phyloP scores from a whole-genome alignment of 192 early-diverging fungal species.

The Umbelopsis sp. region DNA sequence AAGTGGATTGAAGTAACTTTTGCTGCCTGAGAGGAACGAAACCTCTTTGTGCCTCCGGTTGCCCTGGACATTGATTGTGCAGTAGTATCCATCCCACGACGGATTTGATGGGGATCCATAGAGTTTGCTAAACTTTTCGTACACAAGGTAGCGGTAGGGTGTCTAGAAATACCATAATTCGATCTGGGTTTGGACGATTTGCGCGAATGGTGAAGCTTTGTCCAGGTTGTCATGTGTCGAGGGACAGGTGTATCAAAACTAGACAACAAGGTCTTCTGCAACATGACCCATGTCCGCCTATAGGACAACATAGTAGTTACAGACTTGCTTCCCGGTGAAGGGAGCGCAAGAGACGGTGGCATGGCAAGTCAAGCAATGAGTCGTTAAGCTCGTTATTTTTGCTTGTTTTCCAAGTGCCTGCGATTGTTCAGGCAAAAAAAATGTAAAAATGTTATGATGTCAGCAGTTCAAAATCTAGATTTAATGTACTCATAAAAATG shows the following conservation, averaged over 20 bases:
- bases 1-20: not conserved
- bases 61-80: not conserved
- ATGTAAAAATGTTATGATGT: slow-evolving; percentile 1
- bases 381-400: slow-evolving; percentile 9
- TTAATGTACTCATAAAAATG: too few species aligned
- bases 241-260: slow-evolving; percentile 1
- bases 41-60: not conserved
- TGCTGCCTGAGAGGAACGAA: not conserved
- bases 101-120: not conserved
- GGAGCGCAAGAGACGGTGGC: slow-evolving; percentile 18
- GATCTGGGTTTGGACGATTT: not conserved
- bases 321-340: slow-evolving; percentile 16
- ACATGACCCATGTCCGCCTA: slow-evolving; percentile 19
- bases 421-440: slow-evolving; percentile 19
- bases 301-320: slow-evolving; percentile 17
- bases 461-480: too few species aligned
- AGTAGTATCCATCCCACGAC: not conserved
- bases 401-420: slow-evolving; percentile 16
- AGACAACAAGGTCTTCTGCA: slow-evolving; percentile 14
- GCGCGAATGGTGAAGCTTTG: not conserved
- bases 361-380: slow-evolving; percentile 9
- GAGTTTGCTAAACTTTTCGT: not conserved
- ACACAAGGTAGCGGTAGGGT: not conserved
- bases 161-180: not conserved
- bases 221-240: slow-evolving; percentile 1